A percentile compares a stretch with the other conserved stretches of the same genome.
These are phyloP conservation scores for Danielozyma ontarioensis DNA, from an alignment of 805 yeast genomes.

Conservation along the genomic window DNA sequence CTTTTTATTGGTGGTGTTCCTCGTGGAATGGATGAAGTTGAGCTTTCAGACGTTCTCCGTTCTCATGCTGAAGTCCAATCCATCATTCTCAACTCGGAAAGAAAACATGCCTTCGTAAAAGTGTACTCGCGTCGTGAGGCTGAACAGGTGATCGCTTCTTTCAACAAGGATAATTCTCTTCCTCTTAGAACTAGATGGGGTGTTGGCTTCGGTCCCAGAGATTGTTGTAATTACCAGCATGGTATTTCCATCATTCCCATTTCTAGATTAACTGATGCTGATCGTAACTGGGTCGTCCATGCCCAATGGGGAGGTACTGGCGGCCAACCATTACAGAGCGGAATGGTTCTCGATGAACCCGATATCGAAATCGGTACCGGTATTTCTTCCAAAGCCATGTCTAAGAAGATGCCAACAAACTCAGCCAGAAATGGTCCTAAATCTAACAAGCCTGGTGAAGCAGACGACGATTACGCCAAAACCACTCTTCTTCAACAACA, in stretches of 20 bases:
- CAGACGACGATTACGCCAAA: constrained; percentile 38
- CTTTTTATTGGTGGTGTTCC: constrained; percentile 94
- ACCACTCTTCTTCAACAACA: constrained; percentile 24
- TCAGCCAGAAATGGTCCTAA: constrained; percentile 81
- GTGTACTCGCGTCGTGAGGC: constrained; percentile 91
- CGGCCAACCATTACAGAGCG: constrained; percentile 73
- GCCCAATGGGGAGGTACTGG: constrained; percentile 99
- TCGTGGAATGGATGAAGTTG: constrained; percentile 69
- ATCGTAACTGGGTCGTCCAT: constrained; percentile 76
- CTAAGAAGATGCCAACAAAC: constrained; percentile 89
- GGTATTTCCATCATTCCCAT: constrained; percentile 88
- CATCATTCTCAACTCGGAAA: constrained; percentile 77
- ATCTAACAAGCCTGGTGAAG: constrained; percentile 62
- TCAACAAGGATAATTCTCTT: constrained; percentile 60
- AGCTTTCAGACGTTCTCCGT: constrained; percentile 62
- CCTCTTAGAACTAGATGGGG: constrained; percentile 94
- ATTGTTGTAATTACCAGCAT: constrained; percentile 90
- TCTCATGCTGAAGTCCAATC: constrained; percentile 92
- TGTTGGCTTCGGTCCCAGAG: constrained; percentile 98
- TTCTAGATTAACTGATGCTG: constrained; percentile 88
- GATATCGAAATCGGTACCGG: constrained; percentile 97
- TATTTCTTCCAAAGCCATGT: constrained; percentile 85
- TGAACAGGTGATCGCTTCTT: constrained; percentile 68
- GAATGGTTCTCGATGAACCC: constrained; percentile 90
- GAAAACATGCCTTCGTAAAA: constrained; percentile 95